Percentiles rank a stretch among this genome's conserved stretches.
These are phyloP conservation scores for Globisporangium spinosum DNA, from an alignment of 352 stramenopile genomes.

Conservation along the genomic window DNA sequence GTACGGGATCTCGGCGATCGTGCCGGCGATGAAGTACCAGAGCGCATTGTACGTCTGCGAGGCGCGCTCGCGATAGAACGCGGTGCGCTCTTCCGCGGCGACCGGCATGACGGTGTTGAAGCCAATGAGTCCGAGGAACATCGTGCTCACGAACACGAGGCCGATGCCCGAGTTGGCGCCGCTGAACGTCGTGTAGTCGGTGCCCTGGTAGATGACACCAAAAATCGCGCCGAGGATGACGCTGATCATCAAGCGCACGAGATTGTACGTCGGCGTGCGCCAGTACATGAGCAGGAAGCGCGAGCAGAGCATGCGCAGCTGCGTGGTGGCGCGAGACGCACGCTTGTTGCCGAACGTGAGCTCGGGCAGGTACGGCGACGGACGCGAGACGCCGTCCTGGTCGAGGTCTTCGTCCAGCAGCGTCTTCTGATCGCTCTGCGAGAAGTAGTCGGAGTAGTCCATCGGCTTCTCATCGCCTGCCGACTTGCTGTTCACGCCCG, in stretches of 20 bases:
- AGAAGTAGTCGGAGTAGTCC: conserved; percentile 46
- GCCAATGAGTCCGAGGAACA: conserved; percentile 80
- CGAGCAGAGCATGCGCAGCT: conserved; percentile 47
- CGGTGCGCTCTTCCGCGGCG: conserved; percentile 76
- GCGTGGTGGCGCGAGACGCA: conserved; percentile 21
- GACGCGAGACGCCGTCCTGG: conserved; percentile 36
- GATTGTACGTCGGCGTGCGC: conserved; percentile 84
- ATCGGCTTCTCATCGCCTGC: conserved; percentile 7
- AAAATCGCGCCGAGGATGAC: conserved; percentile 71
- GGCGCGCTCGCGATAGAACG: conserved; percentile 92
- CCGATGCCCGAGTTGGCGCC: conserved; percentile 51
- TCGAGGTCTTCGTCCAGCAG: conserved; percentile 42
- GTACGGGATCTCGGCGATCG: conserved; percentile 76
- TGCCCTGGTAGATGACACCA: conserved; percentile 61
- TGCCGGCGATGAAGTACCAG: conserved; percentile 80
- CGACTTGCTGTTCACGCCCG: conserved; percentile 30
- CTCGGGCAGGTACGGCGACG: conserved; percentile 27
- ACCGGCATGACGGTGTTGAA: conserved; percentile 81
- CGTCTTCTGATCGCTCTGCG: conserved; percentile 28
- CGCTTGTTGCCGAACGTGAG: conserved; percentile 41
- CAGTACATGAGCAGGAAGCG: conserved; percentile 80
- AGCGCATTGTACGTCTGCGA: conserved; percentile 87
- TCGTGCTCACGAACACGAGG: conserved; percentile 77
- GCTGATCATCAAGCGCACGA: conserved; percentile 68
- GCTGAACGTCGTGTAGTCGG: conserved; percentile 44